phyloP scores from a whole-genome alignment of 805 yeast genomes.

The Phaffomyces antillensis region DNA sequence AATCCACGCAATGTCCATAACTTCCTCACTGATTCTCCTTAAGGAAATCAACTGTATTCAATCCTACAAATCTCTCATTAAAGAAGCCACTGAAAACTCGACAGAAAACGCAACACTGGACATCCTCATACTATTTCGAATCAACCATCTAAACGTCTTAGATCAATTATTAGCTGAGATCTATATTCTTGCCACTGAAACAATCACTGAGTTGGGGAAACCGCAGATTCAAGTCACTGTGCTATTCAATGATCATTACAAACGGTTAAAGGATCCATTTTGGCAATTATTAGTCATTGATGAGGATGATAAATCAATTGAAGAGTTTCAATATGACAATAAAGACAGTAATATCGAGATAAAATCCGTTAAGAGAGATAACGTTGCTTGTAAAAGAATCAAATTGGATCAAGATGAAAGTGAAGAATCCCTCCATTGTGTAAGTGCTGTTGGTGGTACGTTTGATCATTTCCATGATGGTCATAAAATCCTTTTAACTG shows the following conservation, averaged over 20 bases:
- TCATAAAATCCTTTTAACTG: constrained; percentile 75
- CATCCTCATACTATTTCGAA: constrained; percentile 11
- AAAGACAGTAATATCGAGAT: constrained; percentile 9
- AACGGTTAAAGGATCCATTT: constrained; percentile 7
- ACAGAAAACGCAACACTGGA: constrained; percentile 14
- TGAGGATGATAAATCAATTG: constrained; percentile 10
- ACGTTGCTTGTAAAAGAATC: background rate
- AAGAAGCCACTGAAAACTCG: constrained; percentile 10
- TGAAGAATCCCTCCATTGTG: constrained; percentile 24
- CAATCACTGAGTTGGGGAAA: constrained; percentile 3
- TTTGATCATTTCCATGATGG: constrained; percentile 97
- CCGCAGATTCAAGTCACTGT: constrained; percentile 13
- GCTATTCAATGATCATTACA: constrained; percentile 21
- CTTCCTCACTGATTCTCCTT: constrained; percentile 17
- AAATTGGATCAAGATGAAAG: constrained; percentile 14
- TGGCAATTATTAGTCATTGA: constrained; percentile 19
- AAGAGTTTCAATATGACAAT: constrained; percentile 6
- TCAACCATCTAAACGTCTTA: constrained; percentile 15
- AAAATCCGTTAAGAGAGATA: constrained; percentile 8
- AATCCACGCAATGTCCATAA: constrained; percentile 2
- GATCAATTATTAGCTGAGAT: constrained; percentile 18
- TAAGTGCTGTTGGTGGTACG: constrained; percentile 85
- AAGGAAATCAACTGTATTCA: constrained; percentile 11
- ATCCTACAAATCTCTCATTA: constrained; percentile 17
- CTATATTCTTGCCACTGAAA: constrained; percentile 16